Conservation (phyloP, 202 grass and related monocot species). For the Hordeum pubiflorum region DNA sequence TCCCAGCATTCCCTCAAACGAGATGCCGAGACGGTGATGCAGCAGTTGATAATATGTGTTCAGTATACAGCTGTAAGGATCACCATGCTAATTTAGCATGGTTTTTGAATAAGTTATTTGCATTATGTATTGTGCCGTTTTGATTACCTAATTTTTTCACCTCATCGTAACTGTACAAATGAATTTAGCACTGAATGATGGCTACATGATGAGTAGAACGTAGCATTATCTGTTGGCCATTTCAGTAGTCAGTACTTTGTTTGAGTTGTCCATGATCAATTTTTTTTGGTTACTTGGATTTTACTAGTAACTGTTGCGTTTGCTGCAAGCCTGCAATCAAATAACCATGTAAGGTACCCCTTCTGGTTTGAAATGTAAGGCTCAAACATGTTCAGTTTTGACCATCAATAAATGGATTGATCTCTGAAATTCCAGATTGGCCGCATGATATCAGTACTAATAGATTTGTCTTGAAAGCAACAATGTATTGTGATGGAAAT, state of each 20-base stretch:
- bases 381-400: constrained; percentile 1
- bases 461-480: constrained; percentile 5
- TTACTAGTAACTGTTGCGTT: not conserved
- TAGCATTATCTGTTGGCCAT: not conserved
- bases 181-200: constrained; percentile 19
- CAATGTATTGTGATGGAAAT: not conserved
- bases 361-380: not conserved
- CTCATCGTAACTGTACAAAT: not conserved
- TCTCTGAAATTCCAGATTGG: not conserved
- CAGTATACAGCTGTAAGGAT: constrained; percentile 79
- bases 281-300: not conserved
- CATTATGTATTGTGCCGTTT: constrained; percentile 5
- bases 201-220: not conserved
- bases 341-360: not conserved
- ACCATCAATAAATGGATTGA: not conserved
- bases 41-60: constrained; percentile 58
- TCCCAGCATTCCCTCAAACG: constrained; percentile 52
- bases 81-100: not conserved
- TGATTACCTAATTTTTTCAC: not conserved
- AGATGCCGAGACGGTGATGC: constrained; percentile 54
- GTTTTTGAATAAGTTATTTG: not conserved
- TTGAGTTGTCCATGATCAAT: not conserved
- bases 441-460: not conserved
- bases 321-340: not conserved
- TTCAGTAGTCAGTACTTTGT: not conserved